phyloP scores from a whole-genome alignment of 116 monocot species.

The Zostera marina region DNA sequence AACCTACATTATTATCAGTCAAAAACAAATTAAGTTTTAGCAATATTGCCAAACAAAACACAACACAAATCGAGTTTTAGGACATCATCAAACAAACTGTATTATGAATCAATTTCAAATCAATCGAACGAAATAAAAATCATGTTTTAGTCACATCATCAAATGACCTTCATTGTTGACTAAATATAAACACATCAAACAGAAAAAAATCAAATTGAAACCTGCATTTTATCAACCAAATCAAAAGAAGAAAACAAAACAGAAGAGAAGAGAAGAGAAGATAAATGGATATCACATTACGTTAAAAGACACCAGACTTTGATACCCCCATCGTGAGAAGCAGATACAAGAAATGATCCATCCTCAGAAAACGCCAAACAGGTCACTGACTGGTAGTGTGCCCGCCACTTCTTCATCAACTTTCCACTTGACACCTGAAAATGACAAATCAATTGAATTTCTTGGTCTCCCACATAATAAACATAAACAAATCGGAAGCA shows the following conservation, averaged over 20 bases:
- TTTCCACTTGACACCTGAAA: slow-evolving; percentile 65
- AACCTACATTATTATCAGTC: too few relatives aligned
- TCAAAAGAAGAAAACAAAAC: neutral
- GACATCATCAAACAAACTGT: too few relatives aligned
- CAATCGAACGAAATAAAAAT: too few relatives aligned
- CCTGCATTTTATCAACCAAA: neutral
- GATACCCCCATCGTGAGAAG: slow-evolving; percentile 64
- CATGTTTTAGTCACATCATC: too few relatives aligned
- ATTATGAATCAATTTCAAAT: too few relatives aligned
- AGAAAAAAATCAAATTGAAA: neutral
- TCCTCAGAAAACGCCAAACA: slow-evolving; percentile 66
- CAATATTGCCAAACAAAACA: too few relatives aligned
- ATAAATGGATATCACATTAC: slow-evolving; percentile 14
- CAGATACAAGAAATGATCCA: slow-evolving; percentile 68
- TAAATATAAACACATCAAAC: neutral
- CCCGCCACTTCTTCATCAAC: slow-evolving; percentile 60
- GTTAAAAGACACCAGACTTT: slow-evolving; percentile 78
- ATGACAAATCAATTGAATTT: neutral
- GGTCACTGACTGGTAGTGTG: slow-evolving; percentile 65
- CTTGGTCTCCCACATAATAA: neutral
- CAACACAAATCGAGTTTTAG: too few relatives aligned
- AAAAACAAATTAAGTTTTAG: too few relatives aligned
- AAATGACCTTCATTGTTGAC: neutral
- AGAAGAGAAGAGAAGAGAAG: neutral
- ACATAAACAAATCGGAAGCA: neutral